A percentile compares a stretch with the other conserved stretches of the same genome.
Evolutionary conservation across 805 yeast genomes (phyloP).

Genomic region (Kuraishia ogatae): DNA sequence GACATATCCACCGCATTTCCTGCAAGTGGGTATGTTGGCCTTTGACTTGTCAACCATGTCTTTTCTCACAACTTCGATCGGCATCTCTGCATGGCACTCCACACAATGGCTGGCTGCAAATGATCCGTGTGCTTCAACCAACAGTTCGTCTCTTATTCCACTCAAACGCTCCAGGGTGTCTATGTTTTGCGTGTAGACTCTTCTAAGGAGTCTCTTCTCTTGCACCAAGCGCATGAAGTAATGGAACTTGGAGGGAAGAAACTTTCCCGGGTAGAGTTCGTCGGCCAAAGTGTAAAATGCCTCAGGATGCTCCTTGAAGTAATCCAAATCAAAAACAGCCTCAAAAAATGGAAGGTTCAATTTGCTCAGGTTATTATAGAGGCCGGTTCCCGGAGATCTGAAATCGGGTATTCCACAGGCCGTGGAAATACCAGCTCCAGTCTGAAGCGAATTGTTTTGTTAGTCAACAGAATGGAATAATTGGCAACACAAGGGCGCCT

Average conservation of each 20-base stretch:
- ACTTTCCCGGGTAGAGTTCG: conserved; percentile 85
- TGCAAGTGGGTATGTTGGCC: conserved; percentile 46
- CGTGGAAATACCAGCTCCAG: conserved; percentile 92
- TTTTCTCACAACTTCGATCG: conserved; percentile 32
- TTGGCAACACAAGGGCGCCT: too few species aligned
- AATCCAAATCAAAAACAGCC: conserved; percentile 90
- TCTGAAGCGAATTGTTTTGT: neutral
- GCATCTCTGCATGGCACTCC: conserved; percentile 53
- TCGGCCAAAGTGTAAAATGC: conserved; percentile 81
- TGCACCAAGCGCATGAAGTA: conserved; percentile 59
- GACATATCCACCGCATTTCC: conserved; percentile 61
- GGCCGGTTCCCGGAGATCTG: conserved; percentile 82
- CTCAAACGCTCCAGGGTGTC: conserved; percentile 87
- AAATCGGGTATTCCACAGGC: conserved; percentile 95
- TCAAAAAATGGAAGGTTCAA: conserved; percentile 85
- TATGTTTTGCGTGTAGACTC: conserved; percentile 88
- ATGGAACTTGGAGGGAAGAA: conserved; percentile 78
- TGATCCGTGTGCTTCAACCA: conserved; percentile 94
- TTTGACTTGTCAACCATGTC: conserved; percentile 25
- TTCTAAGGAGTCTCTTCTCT: conserved; percentile 47
- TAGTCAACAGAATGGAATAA: too few species aligned
- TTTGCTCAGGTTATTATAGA: conserved; percentile 70
- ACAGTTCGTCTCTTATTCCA: conserved; percentile 52
- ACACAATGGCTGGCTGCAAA: conserved; percentile 83
- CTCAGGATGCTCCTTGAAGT: conserved; percentile 62